Conservation (phyloP, 495 filamentous ascomycete species). For the Lichenothelia convexa region DNA sequence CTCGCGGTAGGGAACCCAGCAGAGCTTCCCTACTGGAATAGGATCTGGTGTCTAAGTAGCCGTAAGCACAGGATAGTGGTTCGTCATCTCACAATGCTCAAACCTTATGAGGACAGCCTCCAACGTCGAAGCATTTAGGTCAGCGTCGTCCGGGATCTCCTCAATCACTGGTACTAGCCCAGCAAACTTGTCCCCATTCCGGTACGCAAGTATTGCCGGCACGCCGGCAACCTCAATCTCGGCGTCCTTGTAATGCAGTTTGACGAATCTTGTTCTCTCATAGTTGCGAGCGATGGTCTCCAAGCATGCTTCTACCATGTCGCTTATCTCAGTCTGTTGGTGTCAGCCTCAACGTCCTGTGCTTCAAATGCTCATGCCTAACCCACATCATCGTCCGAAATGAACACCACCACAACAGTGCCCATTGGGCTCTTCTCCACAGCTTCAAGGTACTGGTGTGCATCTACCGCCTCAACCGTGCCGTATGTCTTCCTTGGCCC, state of each 20-base stretch:
- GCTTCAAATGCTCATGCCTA: conserved; percentile 1
- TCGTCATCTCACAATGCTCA: too few species aligned
- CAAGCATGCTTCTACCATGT: conserved; percentile 59
- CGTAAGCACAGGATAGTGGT: too few species aligned
- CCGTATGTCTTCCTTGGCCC: conserved; percentile 61
- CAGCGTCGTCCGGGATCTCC: conserved; percentile 55
- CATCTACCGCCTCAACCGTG: conserved; percentile 66
- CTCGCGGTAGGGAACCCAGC: too few species aligned
- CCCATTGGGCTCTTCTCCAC: conserved; percentile 72
- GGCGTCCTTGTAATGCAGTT: conserved; percentile 78
- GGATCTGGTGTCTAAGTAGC: too few species aligned
- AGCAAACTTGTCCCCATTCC: conserved; percentile 72
- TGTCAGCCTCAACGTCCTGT: neutral
- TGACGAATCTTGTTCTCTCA: conserved; percentile 63
- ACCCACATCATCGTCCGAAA: conserved; percentile 77
- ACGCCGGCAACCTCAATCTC: conserved; percentile 86
- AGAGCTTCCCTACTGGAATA: too few species aligned
- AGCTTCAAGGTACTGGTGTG: conserved; percentile 78
- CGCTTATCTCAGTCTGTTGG: conserved; percentile 51
- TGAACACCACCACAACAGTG: conserved; percentile 81
- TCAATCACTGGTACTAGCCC: conserved; percentile 73
- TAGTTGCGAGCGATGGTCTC: conserved; percentile 50
- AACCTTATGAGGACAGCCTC: conserved; percentile 44
- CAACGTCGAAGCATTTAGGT: conserved; percentile 38
- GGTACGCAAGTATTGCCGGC: conserved; percentile 78